Base-by-base conservation (phyloP, 768 basidiomycete species). In the Rhodosporidiobolus sp. region DNA sequence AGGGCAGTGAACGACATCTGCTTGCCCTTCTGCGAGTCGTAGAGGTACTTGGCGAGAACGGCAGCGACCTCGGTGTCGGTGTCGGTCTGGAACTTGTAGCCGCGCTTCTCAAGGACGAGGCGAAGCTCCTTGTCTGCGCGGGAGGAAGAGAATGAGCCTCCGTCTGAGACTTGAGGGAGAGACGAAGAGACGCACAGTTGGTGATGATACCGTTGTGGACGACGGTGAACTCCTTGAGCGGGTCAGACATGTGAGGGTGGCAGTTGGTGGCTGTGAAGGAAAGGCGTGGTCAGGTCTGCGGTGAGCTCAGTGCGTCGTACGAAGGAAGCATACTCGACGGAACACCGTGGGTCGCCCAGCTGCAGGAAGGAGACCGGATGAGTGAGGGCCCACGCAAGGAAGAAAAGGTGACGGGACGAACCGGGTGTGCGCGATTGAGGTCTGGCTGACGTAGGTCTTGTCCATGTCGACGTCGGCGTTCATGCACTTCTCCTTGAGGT, bases 131-230 rank as follows among this genome's bases (percentile, higher is more conserved):
- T 84, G 81, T 83, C 81, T 81, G 74, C 56, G 10, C 1, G 19
- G 0, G 22, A 4, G 7, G 2, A 11, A 28, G n/a, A 1, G 5
- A 1, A 11, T 38, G 30, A 49, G 65, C 34, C n/a, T n/a, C n/a
- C n/a, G n/a, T n/a, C n/a, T 45, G 35, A 20, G 45, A 43, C 9
- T 48, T 34, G 0, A 22, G 24, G 12, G n/a, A 50, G 43, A 52
- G 34, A 28, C 3, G 11, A 16, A 19, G 9, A 11, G 17, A 63
- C 71, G 20, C 84, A 77, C 86, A 88, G 85, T 96, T 97, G 82
- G 95, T 99, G 79, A 98, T 94, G 80, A 98, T 98, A 79, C 96
- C 96, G 78, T 99, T 98, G 86, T 99, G 96, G 35, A 99, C 94
- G 77, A 98, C 83, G 69, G 88, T 87, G 84, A 99, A 98, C 79